These are phyloP conservation scores for Podospora anserina DNA, from an alignment of 495 filamentous ascomycete species.

Conservation along the genomic window DNA sequence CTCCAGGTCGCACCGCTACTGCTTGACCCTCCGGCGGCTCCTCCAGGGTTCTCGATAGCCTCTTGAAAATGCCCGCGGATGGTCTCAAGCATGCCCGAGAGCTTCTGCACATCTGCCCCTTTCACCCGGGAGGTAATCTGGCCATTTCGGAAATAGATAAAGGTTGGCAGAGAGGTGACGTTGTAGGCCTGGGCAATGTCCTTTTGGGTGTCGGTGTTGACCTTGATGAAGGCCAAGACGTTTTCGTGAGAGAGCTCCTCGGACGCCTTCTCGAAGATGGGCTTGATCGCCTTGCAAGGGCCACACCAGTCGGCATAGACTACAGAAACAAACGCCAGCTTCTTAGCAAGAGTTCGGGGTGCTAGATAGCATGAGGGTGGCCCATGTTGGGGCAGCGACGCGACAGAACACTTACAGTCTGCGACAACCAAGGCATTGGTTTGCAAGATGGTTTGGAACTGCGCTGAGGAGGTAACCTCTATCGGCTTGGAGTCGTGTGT, in stretches of 20 bases:
- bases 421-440: conserved; percentile 71
- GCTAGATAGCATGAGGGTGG: not conserved
- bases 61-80: conserved; percentile 64
- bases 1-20: conserved; percentile 60
- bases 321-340: conserved; percentile 35
- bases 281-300: conserved; percentile 82
- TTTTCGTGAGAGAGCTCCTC: conserved; percentile 66
- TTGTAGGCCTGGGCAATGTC: conserved; percentile 67
- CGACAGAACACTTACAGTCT: conserved; percentile 65
- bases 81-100: conserved; percentile 67
- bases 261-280: conserved; percentile 77
- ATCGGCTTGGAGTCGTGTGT: conserved; percentile 49
- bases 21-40: conserved; percentile 44
- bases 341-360: not conserved
- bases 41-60: conserved; percentile 40
- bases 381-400: conserved; percentile 20
- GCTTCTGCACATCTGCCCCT: conserved; percentile 67
- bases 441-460: conserved; percentile 66
- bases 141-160: conserved; percentile 82
- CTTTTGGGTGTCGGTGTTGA: conserved; percentile 75
- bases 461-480: conserved; percentile 64
- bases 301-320: conserved; percentile 87
- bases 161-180: conserved; percentile 78
- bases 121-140: conserved; percentile 60
- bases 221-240: conserved; percentile 77